Evolutionary conservation across 495 filamentous ascomycete genomes (phyloP), one percentile per base, ranked within the genome.

Genomic region (Aspergillus haitiensis): DNA sequence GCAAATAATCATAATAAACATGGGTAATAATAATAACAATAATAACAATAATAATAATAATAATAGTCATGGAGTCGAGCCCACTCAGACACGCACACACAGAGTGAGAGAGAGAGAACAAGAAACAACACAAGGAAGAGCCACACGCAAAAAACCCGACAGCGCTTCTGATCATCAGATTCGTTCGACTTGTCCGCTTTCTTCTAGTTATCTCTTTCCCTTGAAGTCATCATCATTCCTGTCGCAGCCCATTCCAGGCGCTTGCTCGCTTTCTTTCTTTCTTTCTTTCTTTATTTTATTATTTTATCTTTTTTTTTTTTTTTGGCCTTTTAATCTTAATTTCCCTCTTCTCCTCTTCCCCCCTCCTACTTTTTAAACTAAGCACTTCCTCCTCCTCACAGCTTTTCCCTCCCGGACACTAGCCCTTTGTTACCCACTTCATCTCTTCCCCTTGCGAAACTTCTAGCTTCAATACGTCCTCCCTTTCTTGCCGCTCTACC

Each of bases 1-100:
- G 51, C 56, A 18, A 65, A 60, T 65, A 59, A 39, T 59, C 40
- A 56, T 46, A 56, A 56, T n/a, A n/a, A n/a, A n/a, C n/a, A n/a
- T n/a, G n/a, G n/a, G n/a, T n/a, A n/a, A 56, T 46, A 56, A 56
- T 56, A 58, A 58, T 32, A 55, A 53, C 1, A 9, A 44, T 55
- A 46, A 46, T 54, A 13, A n/a, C n/a, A 62, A 57, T 61, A 40
- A 40, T 40, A 40, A 10, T 40, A 40, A 4, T 40, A 40, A 4
- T 40, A 54, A 33, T n/a, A 59, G 53, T 52, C 60, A 47, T 56
- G 60, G 55, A 63, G 15, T 34, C 58, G 49, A 59, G 51, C 42
- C 62, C 58, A 61, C 62, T 46, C 40, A 54, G 18, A 39, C 49
- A 5, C 13, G 21, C 21, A 13, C 18, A 56, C 16, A 31, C 50